Percentiles rank a stretch among this genome's conserved stretches.
Conservation (phyloP, 352 stramenopile genomes). For the Phytophthora fragariaefolia region DNA sequence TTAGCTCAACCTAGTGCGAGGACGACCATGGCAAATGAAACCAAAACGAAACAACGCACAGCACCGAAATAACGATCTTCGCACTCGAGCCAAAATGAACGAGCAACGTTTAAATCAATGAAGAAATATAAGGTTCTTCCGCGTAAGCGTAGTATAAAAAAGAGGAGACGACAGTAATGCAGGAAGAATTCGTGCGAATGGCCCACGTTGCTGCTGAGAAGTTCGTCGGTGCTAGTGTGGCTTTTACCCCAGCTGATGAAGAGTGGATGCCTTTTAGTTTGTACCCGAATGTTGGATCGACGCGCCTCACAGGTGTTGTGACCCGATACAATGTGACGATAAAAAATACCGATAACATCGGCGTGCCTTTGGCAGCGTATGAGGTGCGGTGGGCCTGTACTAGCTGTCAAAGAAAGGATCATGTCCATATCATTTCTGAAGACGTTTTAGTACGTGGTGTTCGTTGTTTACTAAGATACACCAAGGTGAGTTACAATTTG, state of each 20-base stretch:
- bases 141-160: not conserved
- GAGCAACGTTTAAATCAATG: not conserved
- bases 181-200: not conserved
- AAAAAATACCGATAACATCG: no score
- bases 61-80: not conserved
- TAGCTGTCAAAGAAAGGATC: no score
- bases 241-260: not conserved
- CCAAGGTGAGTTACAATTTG: no score
- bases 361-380: no score
- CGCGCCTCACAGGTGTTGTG: no score
- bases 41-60: not conserved
- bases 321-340: no score
- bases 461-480: no score
- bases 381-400: no score
- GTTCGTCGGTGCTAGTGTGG: not conserved
- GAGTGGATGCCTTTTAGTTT: not conserved
- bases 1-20: no score
- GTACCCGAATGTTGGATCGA: not conserved
- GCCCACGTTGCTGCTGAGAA: not conserved
- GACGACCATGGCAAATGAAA: not conserved
- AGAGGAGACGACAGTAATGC: not conserved
- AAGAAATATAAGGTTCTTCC: not conserved
- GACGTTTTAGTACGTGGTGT: no score
- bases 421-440: no score
- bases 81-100: not conserved